phyloP scores from a whole-genome alignment of 345 rosid genomes.

The Moricandia moricandioides region DNA sequence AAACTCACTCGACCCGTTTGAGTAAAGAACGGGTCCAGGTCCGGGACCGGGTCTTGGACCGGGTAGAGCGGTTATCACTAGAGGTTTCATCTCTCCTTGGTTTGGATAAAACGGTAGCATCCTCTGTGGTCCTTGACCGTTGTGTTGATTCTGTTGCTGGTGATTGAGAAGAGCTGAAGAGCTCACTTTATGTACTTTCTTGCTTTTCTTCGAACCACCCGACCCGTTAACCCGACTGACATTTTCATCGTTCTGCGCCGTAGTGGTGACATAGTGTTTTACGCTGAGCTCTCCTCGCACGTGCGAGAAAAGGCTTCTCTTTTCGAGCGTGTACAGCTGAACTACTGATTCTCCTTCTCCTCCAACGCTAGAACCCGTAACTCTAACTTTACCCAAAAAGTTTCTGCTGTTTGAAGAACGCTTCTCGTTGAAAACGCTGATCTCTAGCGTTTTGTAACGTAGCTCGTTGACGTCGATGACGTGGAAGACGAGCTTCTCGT shows the following conservation, averaged over 20 bases:
- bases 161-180: constrained; percentile 27
- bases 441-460: constrained; percentile 52
- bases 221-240: constrained; percentile 29
- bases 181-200: constrained; percentile 38
- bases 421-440: constrained; percentile 60
- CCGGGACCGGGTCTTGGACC: constrained; percentile 34
- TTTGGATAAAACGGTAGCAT: constrained; percentile 38
- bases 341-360: constrained; percentile 49
- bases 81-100: constrained; percentile 54
- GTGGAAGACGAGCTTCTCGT: constrained; percentile 64
- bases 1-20: constrained; percentile 49
- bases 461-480: constrained; percentile 49
- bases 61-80: constrained; percentile 45
- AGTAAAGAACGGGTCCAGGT: constrained; percentile 14
- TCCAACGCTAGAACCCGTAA: constrained; percentile 45
- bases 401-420: constrained; percentile 52
- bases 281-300: constrained; percentile 63
- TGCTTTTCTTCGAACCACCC: constrained; percentile 46
- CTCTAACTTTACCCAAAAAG: constrained; percentile 65
- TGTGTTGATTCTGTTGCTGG: constrained; percentile 37
- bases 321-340: constrained; percentile 60
- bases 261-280: constrained; percentile 47
- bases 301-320: constrained; percentile 68
- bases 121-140: background rate
- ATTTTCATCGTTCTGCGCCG: constrained; percentile 33